These are phyloP conservation scores for Sporothrix brunneoviolacea DNA, from an alignment of 2,329 filamentous ascomycete genomes.

Conservation along the genomic window DNA sequence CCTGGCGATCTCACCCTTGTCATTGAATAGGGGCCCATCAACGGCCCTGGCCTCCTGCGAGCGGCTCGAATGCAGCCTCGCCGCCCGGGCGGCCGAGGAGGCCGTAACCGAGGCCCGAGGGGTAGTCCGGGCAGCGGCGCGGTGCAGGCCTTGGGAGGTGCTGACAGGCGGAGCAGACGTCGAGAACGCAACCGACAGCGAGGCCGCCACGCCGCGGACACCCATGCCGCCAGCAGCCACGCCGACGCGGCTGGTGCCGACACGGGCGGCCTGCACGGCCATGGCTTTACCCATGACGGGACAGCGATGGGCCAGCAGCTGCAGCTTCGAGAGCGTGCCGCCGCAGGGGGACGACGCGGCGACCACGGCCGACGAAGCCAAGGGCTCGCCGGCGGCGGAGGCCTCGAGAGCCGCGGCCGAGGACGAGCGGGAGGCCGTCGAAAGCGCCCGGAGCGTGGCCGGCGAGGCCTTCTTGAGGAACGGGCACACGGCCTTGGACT, in stretches of 20 bases:
- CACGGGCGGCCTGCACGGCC: conserved; percentile 68
- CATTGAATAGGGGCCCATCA: conserved; percentile 49
- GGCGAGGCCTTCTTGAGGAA: conserved; percentile 94
- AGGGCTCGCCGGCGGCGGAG: conserved; percentile 33
- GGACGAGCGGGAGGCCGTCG: conserved; percentile 57
- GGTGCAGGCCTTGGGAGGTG: conserved; percentile 16
- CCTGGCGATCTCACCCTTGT: conserved; percentile 43
- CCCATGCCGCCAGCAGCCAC: conserved; percentile 11
- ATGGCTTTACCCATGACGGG: conserved; percentile 98
- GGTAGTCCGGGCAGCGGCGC: conserved; percentile 39
- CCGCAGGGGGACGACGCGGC: conserved; percentile 60
- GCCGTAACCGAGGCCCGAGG: conserved; percentile 39
- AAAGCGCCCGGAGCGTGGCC: conserved; percentile 83
- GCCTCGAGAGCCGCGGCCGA: conserved; percentile 25
- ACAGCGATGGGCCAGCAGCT: conserved; percentile 88
- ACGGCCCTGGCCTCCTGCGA: conserved; percentile 72
- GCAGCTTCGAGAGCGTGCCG: conserved; percentile 93
- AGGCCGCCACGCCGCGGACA: conserved; percentile 16
- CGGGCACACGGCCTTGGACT: conserved; percentile 94
- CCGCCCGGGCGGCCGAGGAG: conserved; percentile 35
- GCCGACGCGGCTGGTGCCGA: conserved; percentile 29
- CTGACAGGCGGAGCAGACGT: conserved; percentile 9
- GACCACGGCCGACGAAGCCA: not conserved
- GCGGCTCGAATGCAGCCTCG: conserved; percentile 74
- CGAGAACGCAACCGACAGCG: conserved; percentile 17